Conservation (phyloP, 2,329 filamentous ascomycete genomes). For the Orbilia ellipsospora region DNA sequence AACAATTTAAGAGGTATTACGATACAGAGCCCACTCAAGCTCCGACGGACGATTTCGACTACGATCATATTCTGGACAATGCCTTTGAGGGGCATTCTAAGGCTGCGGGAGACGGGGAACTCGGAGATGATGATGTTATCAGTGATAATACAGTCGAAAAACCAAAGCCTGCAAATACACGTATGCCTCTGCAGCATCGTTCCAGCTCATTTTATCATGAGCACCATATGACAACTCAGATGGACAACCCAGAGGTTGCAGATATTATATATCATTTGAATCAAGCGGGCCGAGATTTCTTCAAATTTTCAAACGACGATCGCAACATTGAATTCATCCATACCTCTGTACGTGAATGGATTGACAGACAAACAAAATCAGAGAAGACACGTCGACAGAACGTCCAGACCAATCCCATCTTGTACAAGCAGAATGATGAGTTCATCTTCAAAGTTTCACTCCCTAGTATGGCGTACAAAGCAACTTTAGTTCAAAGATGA, state of each 20-base stretch:
- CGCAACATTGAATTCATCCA: slow-evolving; percentile 21
- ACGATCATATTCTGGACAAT: neutral
- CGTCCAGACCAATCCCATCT: neutral
- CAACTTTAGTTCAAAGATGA: neutral
- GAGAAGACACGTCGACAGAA: neutral
- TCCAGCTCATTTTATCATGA: slow-evolving; percentile 4
- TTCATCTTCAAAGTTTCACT: slow-evolving; percentile 15
- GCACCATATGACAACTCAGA: neutral
- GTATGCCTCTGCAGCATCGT: neutral
- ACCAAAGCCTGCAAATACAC: neutral
- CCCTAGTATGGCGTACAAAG: slow-evolving; percentile 4
- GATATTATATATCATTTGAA: slow-evolving; percentile 25
- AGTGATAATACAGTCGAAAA: too few relatives aligned
- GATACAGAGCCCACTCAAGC: neutral
- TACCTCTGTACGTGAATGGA: slow-evolving; percentile 34
- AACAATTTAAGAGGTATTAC: slow-evolving; percentile 29
- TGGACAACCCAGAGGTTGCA: slow-evolving; percentile 22
- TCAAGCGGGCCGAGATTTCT: slow-evolving; percentile 20
- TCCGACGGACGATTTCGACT: neutral
- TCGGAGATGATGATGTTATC: neutral
- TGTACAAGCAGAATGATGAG: slow-evolving; percentile 10
- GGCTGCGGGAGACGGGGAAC: neutral
- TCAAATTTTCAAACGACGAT: slow-evolving; percentile 23
- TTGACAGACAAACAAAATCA: slow-evolving; percentile 15
- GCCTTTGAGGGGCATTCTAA: neutral